Base-by-base conservation (phyloP, 306 rosid species). In the Dalbergia cochinchinensis region DNA sequence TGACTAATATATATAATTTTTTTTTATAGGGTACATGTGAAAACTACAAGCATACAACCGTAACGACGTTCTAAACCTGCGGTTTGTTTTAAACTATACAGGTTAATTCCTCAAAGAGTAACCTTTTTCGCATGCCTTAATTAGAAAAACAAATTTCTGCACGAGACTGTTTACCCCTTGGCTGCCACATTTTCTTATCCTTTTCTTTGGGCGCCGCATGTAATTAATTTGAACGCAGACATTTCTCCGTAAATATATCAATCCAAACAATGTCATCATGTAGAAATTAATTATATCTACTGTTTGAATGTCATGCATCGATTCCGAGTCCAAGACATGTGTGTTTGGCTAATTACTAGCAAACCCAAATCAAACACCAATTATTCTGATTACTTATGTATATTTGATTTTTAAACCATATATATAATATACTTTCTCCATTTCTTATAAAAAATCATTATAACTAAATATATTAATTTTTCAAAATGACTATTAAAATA, bases 211-310 rank as follows among this genome's bases (percentile, higher is more conserved):
- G 83, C 82, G 83, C 86, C 79, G 82, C 42, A 69, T 54, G 70
- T 71, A 19, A 37, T 37, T 37, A 6, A 3, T 79, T 82, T 87
- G 87, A 80, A 81, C 60, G 60, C 15, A 31, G 47, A 82, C 58
- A 64, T 33, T 59, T 42, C 69, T 74, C 42, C 31, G 41, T 33
- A 13, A 8, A 54, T 5, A 35, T 34, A 39, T 45, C 31, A 65
- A 47, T 11, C 45, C 48, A 62, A 69, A 81, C 31, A 55, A 60
- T 69, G 48, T 71, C 90, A 80, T 79, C 89, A 83, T 77, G 88
- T 69, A 66, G 26, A 71, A 65, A 48, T 31, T 71, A 65, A 48
- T 31, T 71, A 13, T 66, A 13, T 66, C 74, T 73, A 42, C 73
- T 59, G 51, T 60, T 85, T 73, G 14, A 78, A 33, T 79, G n/a